phyloP scores from a whole-genome alignment of 768 basidiomycete species.

The Collybiopsis confluens region DNA sequence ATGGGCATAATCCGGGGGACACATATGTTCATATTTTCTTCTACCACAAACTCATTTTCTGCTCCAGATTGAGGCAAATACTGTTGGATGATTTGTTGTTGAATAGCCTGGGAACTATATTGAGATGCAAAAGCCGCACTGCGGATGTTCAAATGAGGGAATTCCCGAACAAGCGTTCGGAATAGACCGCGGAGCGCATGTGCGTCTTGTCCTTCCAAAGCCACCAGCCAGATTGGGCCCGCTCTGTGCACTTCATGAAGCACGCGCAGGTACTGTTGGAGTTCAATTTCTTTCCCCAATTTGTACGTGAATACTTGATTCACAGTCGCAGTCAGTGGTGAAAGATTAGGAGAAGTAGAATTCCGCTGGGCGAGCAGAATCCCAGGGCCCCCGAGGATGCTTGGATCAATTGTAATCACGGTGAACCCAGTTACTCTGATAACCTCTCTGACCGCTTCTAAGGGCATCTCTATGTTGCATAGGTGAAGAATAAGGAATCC shows the following conservation, averaged over 20 bases:
- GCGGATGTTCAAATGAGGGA: not conserved
- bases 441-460: too few relatives aligned
- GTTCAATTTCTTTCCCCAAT: too few relatives aligned
- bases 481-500: not conserved
- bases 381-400: too few relatives aligned
- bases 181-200: not conserved
- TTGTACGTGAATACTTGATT: too few relatives aligned
- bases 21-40: not conserved
- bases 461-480: too few relatives aligned
- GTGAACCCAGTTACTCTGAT: too few relatives aligned
- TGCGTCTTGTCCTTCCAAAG: not conserved
- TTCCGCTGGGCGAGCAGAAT: not conserved
- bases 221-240: not conserved
- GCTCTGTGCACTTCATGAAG: not conserved
- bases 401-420: too few relatives aligned
- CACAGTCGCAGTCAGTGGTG: too few relatives aligned
- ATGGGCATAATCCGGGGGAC: not conserved
- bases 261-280: not conserved
- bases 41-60: not conserved
- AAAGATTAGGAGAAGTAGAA: not conserved
- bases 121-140: not conserved
- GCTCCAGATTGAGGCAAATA: not conserved
- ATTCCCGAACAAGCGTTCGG: not conserved
- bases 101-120: not conserved
- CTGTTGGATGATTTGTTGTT: not conserved